Evolutionary conservation across 371 early-diverging fungal genomes (phyloP), one percentile per base, ranked within the genome.

Genomic region (Circinella umbellata): DNA sequence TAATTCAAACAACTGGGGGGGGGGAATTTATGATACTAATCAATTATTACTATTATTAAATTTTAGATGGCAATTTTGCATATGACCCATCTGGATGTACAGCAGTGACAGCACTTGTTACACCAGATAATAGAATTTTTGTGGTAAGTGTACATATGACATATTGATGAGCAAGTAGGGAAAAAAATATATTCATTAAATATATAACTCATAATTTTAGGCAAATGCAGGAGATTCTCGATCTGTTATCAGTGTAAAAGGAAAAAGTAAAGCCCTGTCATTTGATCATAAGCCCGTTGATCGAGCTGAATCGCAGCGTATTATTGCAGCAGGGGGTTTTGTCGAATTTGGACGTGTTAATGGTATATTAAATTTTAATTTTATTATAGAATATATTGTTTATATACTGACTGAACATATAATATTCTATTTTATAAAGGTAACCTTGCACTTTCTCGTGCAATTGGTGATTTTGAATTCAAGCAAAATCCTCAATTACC

Each of bases 391-490:
- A 13, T 9, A 42, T 6, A 42, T 2, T 42, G 2, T 27, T 0
- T 27, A 27, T 27, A 27, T 42, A 42, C 42, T 42, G 3, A 42
- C 42, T 42, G 11, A 3, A n/a, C n/a, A n/a, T n/a, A n/a, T n/a
- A n/a, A 42, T 11, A 9, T 42, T 42, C 11, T 42, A 11, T 1
- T 9, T 42, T 9, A 42, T 42, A 42, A 42, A 91, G 92, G 94
- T 35, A 97, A 95, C 76, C 86, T 98, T 59, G 98, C 98, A 15
- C 85, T 99, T 57, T 97, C 97, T 51, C 93, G 99, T 65, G 99
- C 99, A 1, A 86, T 99, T 67, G 99, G 99, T n/a, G 99, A 99
- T 76, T 97, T 96, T 79, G 97, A 98, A 80, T 98, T 95, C 83
- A 99, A 99, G 84, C 89, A 92, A 75, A 93, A 91, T 72, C 67